Conservation (phyloP, 2,329 filamentous ascomycete species). For the Parasarocladium wereldwijsianum region DNA sequence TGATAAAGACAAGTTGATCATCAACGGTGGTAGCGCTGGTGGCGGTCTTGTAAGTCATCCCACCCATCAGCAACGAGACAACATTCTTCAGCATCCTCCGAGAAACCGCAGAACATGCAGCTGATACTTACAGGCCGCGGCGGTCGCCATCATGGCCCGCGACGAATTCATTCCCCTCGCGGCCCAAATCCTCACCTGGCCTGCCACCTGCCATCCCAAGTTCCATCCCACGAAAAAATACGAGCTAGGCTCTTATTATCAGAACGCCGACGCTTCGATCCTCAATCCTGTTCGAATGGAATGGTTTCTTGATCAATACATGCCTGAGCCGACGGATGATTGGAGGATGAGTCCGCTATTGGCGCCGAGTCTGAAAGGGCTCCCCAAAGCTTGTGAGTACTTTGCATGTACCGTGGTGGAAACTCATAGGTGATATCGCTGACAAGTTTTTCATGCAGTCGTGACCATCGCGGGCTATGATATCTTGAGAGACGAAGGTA, state of each 20-base stretch:
- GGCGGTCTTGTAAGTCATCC: conserved; percentile 15
- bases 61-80: too few relatives aligned
- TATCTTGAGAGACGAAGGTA: conserved; percentile 20
- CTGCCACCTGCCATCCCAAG: conserved; percentile 20
- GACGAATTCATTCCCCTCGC: conserved; percentile 16
- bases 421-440: not conserved
- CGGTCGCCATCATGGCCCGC: conserved; percentile 15
- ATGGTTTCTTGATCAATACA: conserved; percentile 20
- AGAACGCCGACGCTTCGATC: conserved; percentile 17
- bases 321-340: conserved; percentile 13
- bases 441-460: conserved; percentile 10
- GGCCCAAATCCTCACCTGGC: conserved; percentile 20
- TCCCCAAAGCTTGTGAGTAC: conserved; percentile 20
- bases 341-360: conserved; percentile 18
- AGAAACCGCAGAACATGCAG: not conserved
- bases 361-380: conserved; percentile 13
- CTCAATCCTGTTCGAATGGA: conserved; percentile 15
- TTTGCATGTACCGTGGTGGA: not conserved
- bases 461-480: conserved; percentile 20
- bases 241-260: conserved; percentile 19
- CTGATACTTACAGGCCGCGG: conserved; percentile 10
- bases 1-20: conserved; percentile 18
- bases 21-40: conserved; percentile 21
- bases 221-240: conserved; percentile 17
- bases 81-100: too few relatives aligned